These are phyloP conservation scores for Penicillium argentinense DNA, from an alignment of 495 filamentous ascomycete genomes.

Conservation along the genomic window DNA sequence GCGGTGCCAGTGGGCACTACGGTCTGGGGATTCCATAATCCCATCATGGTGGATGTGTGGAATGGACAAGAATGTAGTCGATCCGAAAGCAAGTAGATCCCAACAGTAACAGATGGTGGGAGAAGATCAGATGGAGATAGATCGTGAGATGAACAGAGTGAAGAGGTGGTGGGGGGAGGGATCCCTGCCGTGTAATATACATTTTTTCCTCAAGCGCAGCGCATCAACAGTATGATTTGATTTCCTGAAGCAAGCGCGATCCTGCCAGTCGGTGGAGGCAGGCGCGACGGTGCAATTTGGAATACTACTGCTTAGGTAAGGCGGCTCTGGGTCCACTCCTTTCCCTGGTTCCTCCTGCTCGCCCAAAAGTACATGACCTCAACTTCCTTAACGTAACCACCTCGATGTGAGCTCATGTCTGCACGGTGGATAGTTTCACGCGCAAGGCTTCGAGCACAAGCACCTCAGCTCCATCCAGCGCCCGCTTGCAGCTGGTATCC, in stretches of 20 bases:
- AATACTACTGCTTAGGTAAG: conserved; percentile 17
- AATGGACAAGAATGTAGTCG: no score
- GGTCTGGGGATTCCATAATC: conserved; percentile 32
- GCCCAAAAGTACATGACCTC: background rate
- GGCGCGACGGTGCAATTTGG: conserved; percentile 5
- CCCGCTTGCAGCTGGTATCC: no score
- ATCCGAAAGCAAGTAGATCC: no score
- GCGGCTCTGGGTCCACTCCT: background rate
- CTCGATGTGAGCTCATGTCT: no score
- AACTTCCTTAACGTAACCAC: no score
- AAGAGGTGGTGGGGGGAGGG: background rate
- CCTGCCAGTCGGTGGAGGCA: conserved; percentile 1
- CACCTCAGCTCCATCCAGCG: no score
- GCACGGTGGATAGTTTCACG: no score
- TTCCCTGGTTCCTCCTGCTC: background rate
- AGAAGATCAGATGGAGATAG: background rate
- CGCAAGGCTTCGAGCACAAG: no score
- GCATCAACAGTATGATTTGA: conserved; percentile 16
- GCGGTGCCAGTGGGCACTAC: conserved; percentile 15
- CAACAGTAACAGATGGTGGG: background rate
- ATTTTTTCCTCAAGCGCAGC: no score
- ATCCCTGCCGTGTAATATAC: no score
- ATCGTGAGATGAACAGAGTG: background rate
- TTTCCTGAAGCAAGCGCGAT: conserved; percentile 17
- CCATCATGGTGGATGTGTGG: conserved; percentile 21